Conservation (phyloP, 202 grass and related monocot genomes). For the Zoysia matrella region DNA sequence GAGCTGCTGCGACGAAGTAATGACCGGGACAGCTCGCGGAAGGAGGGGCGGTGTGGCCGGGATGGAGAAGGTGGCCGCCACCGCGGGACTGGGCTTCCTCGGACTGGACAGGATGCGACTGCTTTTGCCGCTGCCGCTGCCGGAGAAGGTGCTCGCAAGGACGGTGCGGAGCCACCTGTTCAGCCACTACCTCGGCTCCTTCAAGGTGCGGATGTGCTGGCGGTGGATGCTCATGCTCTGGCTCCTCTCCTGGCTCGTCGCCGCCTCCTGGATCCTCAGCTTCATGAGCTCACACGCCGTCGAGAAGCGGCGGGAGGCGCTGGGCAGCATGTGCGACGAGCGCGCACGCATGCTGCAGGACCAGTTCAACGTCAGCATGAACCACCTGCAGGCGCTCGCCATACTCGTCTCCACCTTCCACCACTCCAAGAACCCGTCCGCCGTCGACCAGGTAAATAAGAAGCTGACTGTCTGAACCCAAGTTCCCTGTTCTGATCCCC, state of each 20-base stretch:
- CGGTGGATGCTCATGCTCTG: background rate
- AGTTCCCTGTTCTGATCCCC: too few relatives aligned
- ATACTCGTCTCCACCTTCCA: too few relatives aligned
- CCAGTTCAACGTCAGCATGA: conserved; percentile 99
- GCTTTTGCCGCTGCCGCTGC: background rate
- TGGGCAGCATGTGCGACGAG: conserved; percentile 93
- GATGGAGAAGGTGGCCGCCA: conserved; percentile 60
- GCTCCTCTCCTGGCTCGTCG: background rate
- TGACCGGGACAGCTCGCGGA: conserved; percentile 43
- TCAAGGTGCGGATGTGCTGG: background rate
- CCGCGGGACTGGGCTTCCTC: conserved; percentile 45
- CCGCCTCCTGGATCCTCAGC: background rate
- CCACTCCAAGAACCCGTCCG: conserved; percentile 67
- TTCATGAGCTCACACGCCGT: conserved; percentile 17
- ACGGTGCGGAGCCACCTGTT: background rate
- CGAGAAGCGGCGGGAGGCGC: conserved; percentile 69
- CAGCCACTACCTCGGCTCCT: background rate
- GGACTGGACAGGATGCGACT: conserved; percentile 32
- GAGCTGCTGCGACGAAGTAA: background rate
- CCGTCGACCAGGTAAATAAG: conserved; percentile 75
- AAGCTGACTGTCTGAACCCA: too few relatives aligned
- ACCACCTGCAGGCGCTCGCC: conserved; percentile 71
- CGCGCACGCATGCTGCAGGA: conserved; percentile 96
- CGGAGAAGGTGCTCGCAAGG: background rate
- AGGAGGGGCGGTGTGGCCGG: background rate